Percentiles rank a stretch among this genome's conserved stretches.
Evolutionary conservation across 2,329 filamentous ascomycete species (phyloP).

Genomic region (Aureobasidium sp.): DNA sequence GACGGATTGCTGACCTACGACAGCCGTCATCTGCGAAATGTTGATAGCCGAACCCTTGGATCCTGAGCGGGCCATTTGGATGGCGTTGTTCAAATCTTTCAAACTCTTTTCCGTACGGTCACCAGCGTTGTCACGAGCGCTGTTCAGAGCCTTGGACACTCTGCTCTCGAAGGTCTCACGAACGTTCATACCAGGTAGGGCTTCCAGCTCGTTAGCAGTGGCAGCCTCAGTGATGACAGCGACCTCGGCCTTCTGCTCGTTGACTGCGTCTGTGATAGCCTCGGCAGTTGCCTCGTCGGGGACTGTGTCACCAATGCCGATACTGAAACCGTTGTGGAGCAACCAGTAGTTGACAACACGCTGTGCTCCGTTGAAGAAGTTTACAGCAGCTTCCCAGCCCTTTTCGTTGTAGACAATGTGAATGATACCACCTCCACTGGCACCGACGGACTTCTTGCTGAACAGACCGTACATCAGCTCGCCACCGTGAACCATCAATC

Average conservation of each 20-base stretch:
- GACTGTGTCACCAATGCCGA: slow-evolving; percentile 96
- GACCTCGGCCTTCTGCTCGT: slow-evolving; percentile 73
- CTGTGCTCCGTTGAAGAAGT: slow-evolving; percentile 93
- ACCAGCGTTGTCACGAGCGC: slow-evolving; percentile 92
- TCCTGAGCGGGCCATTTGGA: slow-evolving; percentile 90
- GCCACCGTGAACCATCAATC: slow-evolving; percentile 74
- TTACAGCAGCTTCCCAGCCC: slow-evolving; percentile 74
- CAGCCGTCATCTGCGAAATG: slow-evolving; percentile 97
- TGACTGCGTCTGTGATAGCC: slow-evolving; percentile 74
- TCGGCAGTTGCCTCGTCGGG: slow-evolving; percentile 78
- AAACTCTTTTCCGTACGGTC: slow-evolving; percentile 83
- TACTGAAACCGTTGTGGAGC: slow-evolving; percentile 90
- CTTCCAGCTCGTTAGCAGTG: slow-evolving; percentile 78
- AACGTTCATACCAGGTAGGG: slow-evolving; percentile 96
- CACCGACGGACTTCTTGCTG: slow-evolving; percentile 90
- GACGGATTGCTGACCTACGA: slow-evolving; percentile 96
- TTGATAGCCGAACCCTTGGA: slow-evolving; percentile 99
- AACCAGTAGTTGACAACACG: slow-evolving; percentile 96
- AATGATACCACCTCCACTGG: slow-evolving; percentile 79
- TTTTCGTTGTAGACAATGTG: slow-evolving; percentile 96
- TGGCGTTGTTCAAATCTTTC: slow-evolving; percentile 93
- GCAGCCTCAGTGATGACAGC: slow-evolving; percentile 65
- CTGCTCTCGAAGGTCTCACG: slow-evolving; percentile 97
- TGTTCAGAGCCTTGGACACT: slow-evolving; percentile 88
- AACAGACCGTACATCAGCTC: slow-evolving; percentile 85